phyloP scores from a whole-genome alignment of 2,329 filamentous ascomycete species.

The Calonectria pauciramosa region DNA sequence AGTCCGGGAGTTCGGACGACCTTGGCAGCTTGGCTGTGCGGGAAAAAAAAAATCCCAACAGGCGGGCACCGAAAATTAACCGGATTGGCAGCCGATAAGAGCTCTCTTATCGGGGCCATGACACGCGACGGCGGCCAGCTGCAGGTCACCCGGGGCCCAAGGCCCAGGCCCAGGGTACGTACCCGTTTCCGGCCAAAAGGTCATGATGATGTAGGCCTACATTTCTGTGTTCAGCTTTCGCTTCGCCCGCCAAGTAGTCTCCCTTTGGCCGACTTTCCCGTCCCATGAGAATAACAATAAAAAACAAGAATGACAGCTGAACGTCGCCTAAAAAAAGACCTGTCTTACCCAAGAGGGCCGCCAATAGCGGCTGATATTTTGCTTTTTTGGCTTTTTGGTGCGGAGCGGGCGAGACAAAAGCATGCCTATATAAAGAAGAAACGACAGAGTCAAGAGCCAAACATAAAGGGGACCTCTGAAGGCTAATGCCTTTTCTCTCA shows the following conservation, averaged over 20 bases:
- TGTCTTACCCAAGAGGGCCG: neutral
- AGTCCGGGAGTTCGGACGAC: conserved; percentile 17
- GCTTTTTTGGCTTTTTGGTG: neutral
- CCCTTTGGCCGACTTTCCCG: neutral
- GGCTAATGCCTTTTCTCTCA: neutral
- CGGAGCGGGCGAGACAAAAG: neutral
- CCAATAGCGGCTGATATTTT: neutral
- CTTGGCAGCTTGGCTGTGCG: conserved; percentile 9
- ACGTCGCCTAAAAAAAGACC: neutral
- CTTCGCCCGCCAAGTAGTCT: neutral
- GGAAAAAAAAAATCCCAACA: conserved; percentile 29
- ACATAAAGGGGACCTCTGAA: conserved; percentile 5
- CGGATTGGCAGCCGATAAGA: neutral
- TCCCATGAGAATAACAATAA: neutral
- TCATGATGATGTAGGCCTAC: neutral
- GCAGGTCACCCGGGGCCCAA: neutral
- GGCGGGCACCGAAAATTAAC: conserved; percentile 3
- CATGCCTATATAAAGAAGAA: conserved; percentile 1
- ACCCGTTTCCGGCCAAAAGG: neutral
- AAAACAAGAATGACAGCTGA: neutral
- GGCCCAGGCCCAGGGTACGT: neutral
- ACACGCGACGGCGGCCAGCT: neutral
- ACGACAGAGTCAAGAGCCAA: neutral
- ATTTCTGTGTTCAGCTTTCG: neutral
- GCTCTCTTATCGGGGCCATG: neutral